Conservation (phyloP, 805 yeast genomes). For the Aciculoconidium aculeatum region DNA sequence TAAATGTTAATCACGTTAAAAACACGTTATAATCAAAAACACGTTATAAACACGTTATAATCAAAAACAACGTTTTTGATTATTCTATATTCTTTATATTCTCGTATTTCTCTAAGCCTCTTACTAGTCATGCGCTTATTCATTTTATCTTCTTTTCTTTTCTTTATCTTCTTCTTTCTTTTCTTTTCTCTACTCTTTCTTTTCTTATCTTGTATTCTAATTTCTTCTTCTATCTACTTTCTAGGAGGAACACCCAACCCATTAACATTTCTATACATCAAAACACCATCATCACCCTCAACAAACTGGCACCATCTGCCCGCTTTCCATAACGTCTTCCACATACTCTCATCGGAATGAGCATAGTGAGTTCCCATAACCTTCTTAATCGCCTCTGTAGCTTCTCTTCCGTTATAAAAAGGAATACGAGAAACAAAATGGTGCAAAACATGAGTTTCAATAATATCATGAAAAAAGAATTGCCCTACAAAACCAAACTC, state of each 20-base stretch:
- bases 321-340: constrained; percentile 50
- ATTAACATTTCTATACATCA: constrained; percentile 61
- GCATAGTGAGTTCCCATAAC: constrained; percentile 50
- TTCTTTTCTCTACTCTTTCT: too few species aligned
- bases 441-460: constrained; percentile 54
- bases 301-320: constrained; percentile 66
- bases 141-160: too few species aligned
- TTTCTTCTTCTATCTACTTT: constrained; percentile 5
- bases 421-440: constrained; percentile 53
- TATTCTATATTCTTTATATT: too few species aligned
- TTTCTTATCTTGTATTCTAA: too few species aligned
- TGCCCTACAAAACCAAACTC: constrained; percentile 55
- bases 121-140: too few species aligned
- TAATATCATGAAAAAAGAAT: constrained; percentile 52
- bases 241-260: constrained; percentile 16
- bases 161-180: too few species aligned
- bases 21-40: too few species aligned
- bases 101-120: too few species aligned
- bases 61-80: too few species aligned
- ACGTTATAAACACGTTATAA: too few species aligned
- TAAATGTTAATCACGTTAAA: too few species aligned
- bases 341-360: constrained; percentile 50
- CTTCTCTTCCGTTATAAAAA: constrained; percentile 50
- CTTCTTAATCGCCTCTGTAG: constrained; percentile 44
- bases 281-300: constrained; percentile 60